These are phyloP conservation scores for Herpotrichia juniperi DNA, from an alignment of 2,329 filamentous ascomycete genomes.

Conservation along the genomic window DNA sequence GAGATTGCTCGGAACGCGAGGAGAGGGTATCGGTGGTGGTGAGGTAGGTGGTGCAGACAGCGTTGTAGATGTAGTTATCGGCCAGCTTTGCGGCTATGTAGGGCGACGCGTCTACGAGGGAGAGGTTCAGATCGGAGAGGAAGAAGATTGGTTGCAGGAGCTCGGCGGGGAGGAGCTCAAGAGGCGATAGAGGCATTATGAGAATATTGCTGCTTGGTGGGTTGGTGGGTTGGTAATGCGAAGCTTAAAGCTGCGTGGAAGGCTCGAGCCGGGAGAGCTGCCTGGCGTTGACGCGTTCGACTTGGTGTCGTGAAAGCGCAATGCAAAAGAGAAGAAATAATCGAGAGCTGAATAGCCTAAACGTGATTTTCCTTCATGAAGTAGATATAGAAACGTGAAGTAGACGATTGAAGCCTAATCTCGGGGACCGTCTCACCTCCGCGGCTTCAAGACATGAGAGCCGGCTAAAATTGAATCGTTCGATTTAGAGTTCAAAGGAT, in stretches of 20 bases:
- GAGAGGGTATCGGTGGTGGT: conserved; percentile 9
- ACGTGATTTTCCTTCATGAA: no score
- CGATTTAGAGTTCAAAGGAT: no score
- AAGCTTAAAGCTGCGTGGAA: neutral
- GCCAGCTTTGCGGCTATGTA: conserved; percentile 44
- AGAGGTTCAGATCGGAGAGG: conserved; percentile 51
- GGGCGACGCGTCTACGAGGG: conserved; percentile 47
- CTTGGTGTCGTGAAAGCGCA: neutral
- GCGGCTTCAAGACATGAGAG: no score
- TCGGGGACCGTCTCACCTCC: no score
- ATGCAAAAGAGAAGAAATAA: neutral
- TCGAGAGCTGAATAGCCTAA: neutral
- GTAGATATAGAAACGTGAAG: no score
- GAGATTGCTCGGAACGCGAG: conserved; percentile 17
- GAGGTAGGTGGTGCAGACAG: conserved; percentile 31
- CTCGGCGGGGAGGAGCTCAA: conserved; percentile 58
- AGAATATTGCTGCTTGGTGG: neutral
- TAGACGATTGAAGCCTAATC: no score
- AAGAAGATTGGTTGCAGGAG: conserved; percentile 61
- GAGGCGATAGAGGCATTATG: conserved; percentile 15
- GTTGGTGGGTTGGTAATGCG: neutral
- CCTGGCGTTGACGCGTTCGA: conserved; percentile 2
- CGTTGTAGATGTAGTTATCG: conserved; percentile 27
- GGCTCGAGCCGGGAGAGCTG: neutral
- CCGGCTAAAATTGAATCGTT: no score